phyloP scores from a whole-genome alignment of 352 stramenopile genomes.

The Pythium vanterpoolii region DNA sequence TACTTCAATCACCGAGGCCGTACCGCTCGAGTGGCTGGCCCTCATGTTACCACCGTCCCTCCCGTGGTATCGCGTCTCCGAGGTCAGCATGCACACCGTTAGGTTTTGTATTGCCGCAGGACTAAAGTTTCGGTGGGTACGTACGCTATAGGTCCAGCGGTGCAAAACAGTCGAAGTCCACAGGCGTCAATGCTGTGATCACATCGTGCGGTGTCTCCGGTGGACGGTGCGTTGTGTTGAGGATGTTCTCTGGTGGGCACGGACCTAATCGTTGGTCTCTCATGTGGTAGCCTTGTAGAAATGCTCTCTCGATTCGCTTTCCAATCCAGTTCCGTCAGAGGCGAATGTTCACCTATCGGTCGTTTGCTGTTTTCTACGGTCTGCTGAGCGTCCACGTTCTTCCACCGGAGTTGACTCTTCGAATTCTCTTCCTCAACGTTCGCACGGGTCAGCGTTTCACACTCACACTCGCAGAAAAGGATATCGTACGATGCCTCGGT shows the following conservation, averaged over 20 bases:
- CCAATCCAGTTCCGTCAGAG: slow-evolving; percentile 33
- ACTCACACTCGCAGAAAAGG: slow-evolving; percentile 14
- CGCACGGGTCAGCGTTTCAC: slow-evolving; percentile 6
- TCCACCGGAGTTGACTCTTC: slow-evolving; percentile 24
- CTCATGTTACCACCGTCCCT: slow-evolving; percentile 21
- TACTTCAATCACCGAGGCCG: background rate
- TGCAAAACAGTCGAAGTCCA: slow-evolving; percentile 25
- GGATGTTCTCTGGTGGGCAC: slow-evolving; percentile 29
- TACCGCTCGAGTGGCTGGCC: slow-evolving; percentile 21
- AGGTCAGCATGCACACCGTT: background rate
- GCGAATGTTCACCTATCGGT: slow-evolving; percentile 31
- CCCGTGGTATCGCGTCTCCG: slow-evolving; percentile 18
- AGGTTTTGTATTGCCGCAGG: too few relatives aligned
- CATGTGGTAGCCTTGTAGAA: background rate
- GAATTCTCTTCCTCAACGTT: slow-evolving; percentile 25
- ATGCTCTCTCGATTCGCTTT: slow-evolving; percentile 21
- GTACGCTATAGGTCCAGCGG: slow-evolving; percentile 26
- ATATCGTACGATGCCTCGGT: slow-evolving; percentile 13
- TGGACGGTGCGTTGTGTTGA: too few relatives aligned
- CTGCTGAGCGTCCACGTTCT: slow-evolving; percentile 29
- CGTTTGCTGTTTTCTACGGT: slow-evolving; percentile 31
- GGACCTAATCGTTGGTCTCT: too few relatives aligned
- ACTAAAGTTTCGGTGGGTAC: too few relatives aligned
- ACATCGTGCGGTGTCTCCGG: too few relatives aligned
- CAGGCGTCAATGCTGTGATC: slow-evolving; percentile 25